Evolutionary conservation across 139 green algal genomes (phyloP), one percentile per base, ranked within the genome.

Genomic region (Asterochloris erici): DNA sequence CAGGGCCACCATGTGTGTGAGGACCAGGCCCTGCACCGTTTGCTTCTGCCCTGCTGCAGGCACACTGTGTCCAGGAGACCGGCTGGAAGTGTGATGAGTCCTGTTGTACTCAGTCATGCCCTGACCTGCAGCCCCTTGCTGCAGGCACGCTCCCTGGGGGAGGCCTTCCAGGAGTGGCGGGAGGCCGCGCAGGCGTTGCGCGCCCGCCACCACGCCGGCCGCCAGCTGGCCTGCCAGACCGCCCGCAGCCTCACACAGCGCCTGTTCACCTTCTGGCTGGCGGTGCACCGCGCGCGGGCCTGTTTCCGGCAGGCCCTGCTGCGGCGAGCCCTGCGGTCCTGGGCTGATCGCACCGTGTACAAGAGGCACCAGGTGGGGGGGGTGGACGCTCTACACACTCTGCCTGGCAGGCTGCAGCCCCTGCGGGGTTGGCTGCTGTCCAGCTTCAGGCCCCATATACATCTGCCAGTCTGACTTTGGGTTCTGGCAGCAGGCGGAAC

Each of bases 201-300:
- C 63, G 64, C 24, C n/a, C 38, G 64, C n/a, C 70, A 77, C 69
- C 10, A 64, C 54, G 62, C 69, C 4, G 54, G 70, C 0, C 70
- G 47, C 15, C 23, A 16, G 9, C 60, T 84, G 81, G 62, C 70
- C 11, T 54, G 63, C 12, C 63, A 28, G 16, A 29, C 28, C 0
- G 38, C 61, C 12, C 75, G 62, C 19, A 64, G 47, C 24, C 75
- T 54, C 73, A 68, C 63, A 19, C 81, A 86, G 14, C 84, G 85
- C 77, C 80, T 74, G 38, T 82, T 90, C 26, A 54, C 74, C 11
- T 79, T 81, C 68, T 90, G 87, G 87, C 82, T 84, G 24, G 73
- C 63, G 14, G 69, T 63, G n/a, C 62, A 73, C 78, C 73, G 61
- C 26, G 78, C 78, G 23, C 61, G 68, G 26, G 61, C 28, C 78